Conservation (phyloP, 2,329 filamentous ascomycete species). For the Cladobotryum protrusum region DNA sequence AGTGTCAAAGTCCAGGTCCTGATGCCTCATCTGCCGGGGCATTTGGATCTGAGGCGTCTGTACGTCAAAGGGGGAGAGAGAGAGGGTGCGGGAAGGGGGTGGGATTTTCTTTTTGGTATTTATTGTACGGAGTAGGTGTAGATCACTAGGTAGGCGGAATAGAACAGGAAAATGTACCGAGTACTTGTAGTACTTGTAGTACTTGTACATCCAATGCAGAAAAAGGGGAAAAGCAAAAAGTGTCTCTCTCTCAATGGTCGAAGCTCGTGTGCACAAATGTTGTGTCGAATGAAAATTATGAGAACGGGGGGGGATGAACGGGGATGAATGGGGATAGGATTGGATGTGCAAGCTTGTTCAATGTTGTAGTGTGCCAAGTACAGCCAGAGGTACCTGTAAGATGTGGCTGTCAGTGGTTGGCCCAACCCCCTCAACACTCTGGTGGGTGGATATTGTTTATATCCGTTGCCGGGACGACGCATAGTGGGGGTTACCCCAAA, state of each 20-base stretch:
- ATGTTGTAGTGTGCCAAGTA: too few relatives aligned
- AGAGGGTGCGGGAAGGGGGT: neutral
- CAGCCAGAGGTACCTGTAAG: neutral
- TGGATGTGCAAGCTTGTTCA: too few relatives aligned
- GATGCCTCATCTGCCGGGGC: constrained; percentile 23
- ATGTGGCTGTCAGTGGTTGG: constrained; percentile 27
- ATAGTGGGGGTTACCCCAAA: neutral
- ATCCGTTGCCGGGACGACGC: constrained; percentile 27
- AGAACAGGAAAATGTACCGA: too few relatives aligned
- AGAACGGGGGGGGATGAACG: too few relatives aligned
- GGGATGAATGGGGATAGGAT: too few relatives aligned
- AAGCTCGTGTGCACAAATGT: neutral
- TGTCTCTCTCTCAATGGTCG: too few relatives aligned
- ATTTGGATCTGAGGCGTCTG: constrained; percentile 13
- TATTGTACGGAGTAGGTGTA: too few relatives aligned
- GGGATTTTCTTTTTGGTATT: constrained; percentile 3
- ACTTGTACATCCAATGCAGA: too few relatives aligned
- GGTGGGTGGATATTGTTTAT: constrained; percentile 28
- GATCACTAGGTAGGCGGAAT: too few relatives aligned
- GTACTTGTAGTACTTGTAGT: too few relatives aligned
- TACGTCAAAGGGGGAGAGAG: constrained; percentile 5
- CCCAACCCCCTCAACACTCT: constrained; percentile 14
- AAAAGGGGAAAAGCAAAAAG: constrained; percentile 7
- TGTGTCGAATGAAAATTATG: neutral
- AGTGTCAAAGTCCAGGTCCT: constrained; percentile 37